Evolutionary conservation across 1,284 basidiomycete genomes (phyloP), one percentile per base, ranked within the genome.

Genomic region (Boletus smithii): DNA sequence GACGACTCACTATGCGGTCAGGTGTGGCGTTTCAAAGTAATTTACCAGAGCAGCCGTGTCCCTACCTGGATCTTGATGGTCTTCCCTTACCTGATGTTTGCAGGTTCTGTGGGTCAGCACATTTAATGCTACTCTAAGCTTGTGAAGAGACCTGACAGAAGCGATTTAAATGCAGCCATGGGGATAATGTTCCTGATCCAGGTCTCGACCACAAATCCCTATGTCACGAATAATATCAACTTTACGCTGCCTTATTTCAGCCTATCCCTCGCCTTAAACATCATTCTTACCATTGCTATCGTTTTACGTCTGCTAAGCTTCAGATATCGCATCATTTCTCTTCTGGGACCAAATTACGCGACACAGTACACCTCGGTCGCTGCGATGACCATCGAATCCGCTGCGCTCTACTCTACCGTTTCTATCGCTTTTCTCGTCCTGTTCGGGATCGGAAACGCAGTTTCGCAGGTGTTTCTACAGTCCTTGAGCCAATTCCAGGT

Each of bases 21-120:
- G 67, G 49, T 69, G 2, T 69, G 64, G 58, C 62, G 66, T 2
- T 56, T 48, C 18, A 62, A 58, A 32, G 53, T 66, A 10, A 53
- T 66, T 16, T 66, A 48, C 17, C 43, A 55, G 27, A 32, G 3
- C 3, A 46, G 13, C 8, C 23, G 18, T 9, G 8, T 27, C 1
- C 55, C 58, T 9, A 26, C 34, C 7, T 50, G 62, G 60, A 11
- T 43, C 3, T 20, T 56, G 7, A 38, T 64, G 35, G 0, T 56
- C 9, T 40, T 64, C 3, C 61, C 60, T 5, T 42, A 40, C 30
- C 14, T 62, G 10, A 38, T 56, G 38, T 20, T 53, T 0, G 26
- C 33, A 3, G 49, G 39, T 2, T 24, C 53, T 0, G 24, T 47
- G 0, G 60, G 60, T 60, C 1, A 47, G 57, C 11, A 16, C 9